Percentiles rank a stretch among this genome's conserved stretches.
Conservation (phyloP, 2,329 filamentous ascomycete genomes). For the Epichloe festucae region DNA sequence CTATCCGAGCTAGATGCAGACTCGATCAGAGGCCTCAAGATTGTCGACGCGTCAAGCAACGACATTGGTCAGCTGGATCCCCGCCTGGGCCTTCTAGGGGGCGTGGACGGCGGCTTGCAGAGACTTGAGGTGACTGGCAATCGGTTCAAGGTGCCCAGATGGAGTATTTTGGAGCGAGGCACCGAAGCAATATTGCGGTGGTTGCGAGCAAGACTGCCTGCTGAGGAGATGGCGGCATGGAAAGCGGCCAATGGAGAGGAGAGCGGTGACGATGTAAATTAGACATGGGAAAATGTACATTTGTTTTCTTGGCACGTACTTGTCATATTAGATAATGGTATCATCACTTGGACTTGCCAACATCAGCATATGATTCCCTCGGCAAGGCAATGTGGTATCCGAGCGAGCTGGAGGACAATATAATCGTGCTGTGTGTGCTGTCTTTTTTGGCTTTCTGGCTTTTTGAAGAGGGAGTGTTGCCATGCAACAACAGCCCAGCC, state of each 20-base stretch:
- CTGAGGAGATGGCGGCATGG: slow-evolving; percentile 45
- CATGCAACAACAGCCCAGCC: not conserved
- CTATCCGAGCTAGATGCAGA: slow-evolving; percentile 62
- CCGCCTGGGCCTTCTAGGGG: slow-evolving; percentile 63
- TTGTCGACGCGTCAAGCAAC: slow-evolving; percentile 74
- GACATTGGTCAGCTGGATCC: slow-evolving; percentile 73
- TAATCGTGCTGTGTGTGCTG: no score
- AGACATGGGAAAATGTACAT: not conserved
- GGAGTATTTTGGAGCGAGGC: slow-evolving; percentile 71
- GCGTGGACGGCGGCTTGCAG: slow-evolving; percentile 43
- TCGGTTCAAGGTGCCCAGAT: slow-evolving; percentile 74
- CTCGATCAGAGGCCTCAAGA: slow-evolving; percentile 57
- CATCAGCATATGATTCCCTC: no score
- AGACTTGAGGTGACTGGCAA: slow-evolving; percentile 72
- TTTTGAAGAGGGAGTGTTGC: not conserved
- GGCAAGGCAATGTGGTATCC: no score
- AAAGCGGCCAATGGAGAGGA: slow-evolving; percentile 31
- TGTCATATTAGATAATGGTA: not conserved
- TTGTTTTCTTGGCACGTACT: not conserved
- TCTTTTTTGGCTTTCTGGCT: no score
- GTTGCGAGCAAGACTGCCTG: slow-evolving; percentile 63
- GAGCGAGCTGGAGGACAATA: no score
- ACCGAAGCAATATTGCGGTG: slow-evolving; percentile 75
- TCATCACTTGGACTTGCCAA: not conserved
- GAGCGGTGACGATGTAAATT: slow-evolving; percentile 10